Evolutionary conservation across 768 basidiomycete genomes (phyloP), one percentile per base, ranked within the genome.

Genomic region (Mycena floridula): DNA sequence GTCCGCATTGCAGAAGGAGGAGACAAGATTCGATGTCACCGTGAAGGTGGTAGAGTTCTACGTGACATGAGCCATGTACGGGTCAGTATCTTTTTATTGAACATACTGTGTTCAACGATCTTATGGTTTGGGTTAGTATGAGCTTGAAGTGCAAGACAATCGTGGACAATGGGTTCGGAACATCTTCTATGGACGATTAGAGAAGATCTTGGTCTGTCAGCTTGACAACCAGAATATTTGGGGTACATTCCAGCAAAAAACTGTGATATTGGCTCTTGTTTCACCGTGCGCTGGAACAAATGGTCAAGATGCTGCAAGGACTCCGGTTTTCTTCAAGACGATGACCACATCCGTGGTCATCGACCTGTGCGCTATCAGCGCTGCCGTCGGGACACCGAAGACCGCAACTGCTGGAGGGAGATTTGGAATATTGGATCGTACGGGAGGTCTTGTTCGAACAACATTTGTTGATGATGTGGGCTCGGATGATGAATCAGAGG

Each of bases 1-100:
- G 40, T 66, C 0, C 41, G 54, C 4, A 55, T 64, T 18, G 25
- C 43, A 7, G 44, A 52, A 25, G 52, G 58, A 7, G 59, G 63
- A 2, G 62, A 64, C 32, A 25, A 37, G 4, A 59, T 65, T 27
- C 27, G 53, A 11, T 42, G 27, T 1, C 21, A 20, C 3, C 11
- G 20, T 8, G 25, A 27, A 7, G 18, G 37, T 5, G 42, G 46
- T 22, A 24, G 42, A 25, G 16, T 28, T 6, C 35, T 16, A 1
- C 36, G 57, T 26, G 43, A 56, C 37, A 49, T 36, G 6, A 51
- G 52, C 12, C 55, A 40, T 44, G 48, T 58, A 5, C 43, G 54
- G 16, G 56, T 56, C 24, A 16, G 52, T 50, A 13, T 43, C 11
- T 11, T 45, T 30, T 16, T 9, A 9, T 30, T 30, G 28, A 16